Evolutionary conservation across 2,329 filamentous ascomycete genomes (phyloP).

Genomic region (Fusarium avenaceum): DNA sequence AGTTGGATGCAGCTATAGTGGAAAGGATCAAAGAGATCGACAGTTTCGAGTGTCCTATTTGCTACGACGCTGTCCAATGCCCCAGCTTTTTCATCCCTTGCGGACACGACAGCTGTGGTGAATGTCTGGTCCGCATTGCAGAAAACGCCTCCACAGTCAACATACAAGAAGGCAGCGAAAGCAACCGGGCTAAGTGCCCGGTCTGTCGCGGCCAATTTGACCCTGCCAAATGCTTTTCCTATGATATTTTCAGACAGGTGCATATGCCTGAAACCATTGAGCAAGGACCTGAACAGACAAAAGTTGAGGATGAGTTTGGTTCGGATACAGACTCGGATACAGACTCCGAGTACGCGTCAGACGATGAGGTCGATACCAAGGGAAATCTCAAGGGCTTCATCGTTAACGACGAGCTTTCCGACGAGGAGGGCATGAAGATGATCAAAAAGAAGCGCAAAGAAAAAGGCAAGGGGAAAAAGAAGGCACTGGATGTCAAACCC

Average conservation of each 20-base stretch:
- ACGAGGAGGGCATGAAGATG: constrained; percentile 40
- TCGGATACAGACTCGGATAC: constrained; percentile 48
- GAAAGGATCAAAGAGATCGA: constrained; percentile 71
- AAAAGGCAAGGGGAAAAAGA: constrained; percentile 56
- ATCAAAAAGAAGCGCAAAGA: constrained; percentile 42
- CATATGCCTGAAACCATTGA: constrained; percentile 71
- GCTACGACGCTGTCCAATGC: constrained; percentile 80
- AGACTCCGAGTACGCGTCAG: constrained; percentile 50
- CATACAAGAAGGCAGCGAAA: constrained; percentile 72
- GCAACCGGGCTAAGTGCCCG: constrained; percentile 74
- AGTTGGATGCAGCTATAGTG: constrained; percentile 72
- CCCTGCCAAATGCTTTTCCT: constrained; percentile 78
- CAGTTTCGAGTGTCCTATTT: constrained; percentile 84
- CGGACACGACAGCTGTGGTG: constrained; percentile 82
- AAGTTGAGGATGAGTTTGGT: constrained; percentile 53
- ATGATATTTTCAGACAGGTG: constrained; percentile 78
- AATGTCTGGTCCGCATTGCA: constrained; percentile 79
- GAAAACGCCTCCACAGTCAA: constrained; percentile 69
- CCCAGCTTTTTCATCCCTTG: constrained; percentile 85
- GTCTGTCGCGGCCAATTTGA: constrained; percentile 79
- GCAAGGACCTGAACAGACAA: constrained; percentile 52
- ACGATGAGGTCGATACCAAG: constrained; percentile 53
- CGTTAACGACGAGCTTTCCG: constrained; percentile 57
- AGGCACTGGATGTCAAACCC: constrained; percentile 60
- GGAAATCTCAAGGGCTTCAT: constrained; percentile 68